phyloP scores from a whole-genome alignment of 2,329 filamentous ascomycete species.

The Neocucurbitaria cava region DNA sequence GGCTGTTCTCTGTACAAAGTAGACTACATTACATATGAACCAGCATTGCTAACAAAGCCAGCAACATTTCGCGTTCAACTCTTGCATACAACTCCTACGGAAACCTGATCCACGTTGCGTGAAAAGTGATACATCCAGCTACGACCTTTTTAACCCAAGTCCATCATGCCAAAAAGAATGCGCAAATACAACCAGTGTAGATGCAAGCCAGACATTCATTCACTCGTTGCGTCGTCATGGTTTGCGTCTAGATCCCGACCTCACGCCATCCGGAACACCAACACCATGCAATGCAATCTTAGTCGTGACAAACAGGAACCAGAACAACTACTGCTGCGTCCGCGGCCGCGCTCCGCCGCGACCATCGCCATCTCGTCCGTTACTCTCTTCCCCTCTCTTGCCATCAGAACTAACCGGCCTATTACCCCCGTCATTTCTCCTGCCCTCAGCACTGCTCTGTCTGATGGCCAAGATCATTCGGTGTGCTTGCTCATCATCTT shows the following conservation, averaged over 20 bases:
- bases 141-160: background rate
- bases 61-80: background rate
- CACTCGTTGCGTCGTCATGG: background rate
- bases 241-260: background rate
- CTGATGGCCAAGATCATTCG: background rate
- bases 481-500: background rate
- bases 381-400: background rate
- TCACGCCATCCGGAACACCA: background rate
- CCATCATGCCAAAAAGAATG: background rate
- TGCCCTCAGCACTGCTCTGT: background rate
- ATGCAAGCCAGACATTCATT: background rate
- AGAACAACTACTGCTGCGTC: background rate
- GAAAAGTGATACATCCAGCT: background rate
- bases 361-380: slow-evolving; percentile 6
- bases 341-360: slow-evolving; percentile 14
- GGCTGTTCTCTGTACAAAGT: background rate
- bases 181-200: background rate
- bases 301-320: background rate
- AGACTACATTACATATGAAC: no score
- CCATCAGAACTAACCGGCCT: background rate
- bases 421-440: background rate
- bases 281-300: slow-evolving; percentile 10
- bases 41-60: background rate
- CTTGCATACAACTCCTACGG: background rate
- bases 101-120: background rate